Conservation (phyloP, 352 stramenopile species). For the Globisporangium canariense region DNA sequence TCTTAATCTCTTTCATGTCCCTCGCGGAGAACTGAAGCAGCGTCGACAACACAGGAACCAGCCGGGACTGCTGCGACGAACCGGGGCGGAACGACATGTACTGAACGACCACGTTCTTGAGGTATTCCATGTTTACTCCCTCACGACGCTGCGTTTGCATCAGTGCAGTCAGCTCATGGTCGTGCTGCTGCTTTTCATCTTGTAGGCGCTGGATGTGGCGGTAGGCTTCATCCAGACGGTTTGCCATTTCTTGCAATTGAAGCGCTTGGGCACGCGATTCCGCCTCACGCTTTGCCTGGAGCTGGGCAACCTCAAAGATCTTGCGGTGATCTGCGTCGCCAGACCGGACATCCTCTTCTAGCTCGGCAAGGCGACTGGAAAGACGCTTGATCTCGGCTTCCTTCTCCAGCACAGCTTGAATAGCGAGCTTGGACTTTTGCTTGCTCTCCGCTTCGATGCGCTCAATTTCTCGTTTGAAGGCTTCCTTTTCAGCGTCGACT, state of each 20-base stretch:
- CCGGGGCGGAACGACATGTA: slow-evolving; percentile 87
- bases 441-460: slow-evolving; percentile 76
- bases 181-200: slow-evolving; percentile 53
- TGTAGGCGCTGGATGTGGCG: slow-evolving; percentile 53
- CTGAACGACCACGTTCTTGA: slow-evolving; percentile 90
- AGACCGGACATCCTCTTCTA: slow-evolving; percentile 84
- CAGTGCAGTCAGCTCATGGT: slow-evolving; percentile 67
- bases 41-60: slow-evolving; percentile 83
- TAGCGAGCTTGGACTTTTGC: slow-evolving; percentile 82
- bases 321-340: slow-evolving; percentile 83
- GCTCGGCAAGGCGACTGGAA: slow-evolving; percentile 45
- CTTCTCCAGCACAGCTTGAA: slow-evolving; percentile 78
- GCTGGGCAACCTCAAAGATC: slow-evolving; percentile 84
- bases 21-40: slow-evolving; percentile 75
- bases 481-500: slow-evolving; percentile 39
- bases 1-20: slow-evolving; percentile 80
- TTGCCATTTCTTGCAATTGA: slow-evolving; percentile 49
- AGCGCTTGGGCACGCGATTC: slow-evolving; percentile 51
- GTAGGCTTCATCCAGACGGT: slow-evolving; percentile 40
- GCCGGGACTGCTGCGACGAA: slow-evolving; percentile 70
- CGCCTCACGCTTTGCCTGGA: slow-evolving; percentile 80
- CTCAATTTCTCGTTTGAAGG: slow-evolving; percentile 52
- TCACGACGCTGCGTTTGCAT: slow-evolving; percentile 81
- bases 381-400: slow-evolving; percentile 67
- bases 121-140: slow-evolving; percentile 89